Conservation (phyloP, 306 rosid genomes). For the Trifolium pratense region DNA sequence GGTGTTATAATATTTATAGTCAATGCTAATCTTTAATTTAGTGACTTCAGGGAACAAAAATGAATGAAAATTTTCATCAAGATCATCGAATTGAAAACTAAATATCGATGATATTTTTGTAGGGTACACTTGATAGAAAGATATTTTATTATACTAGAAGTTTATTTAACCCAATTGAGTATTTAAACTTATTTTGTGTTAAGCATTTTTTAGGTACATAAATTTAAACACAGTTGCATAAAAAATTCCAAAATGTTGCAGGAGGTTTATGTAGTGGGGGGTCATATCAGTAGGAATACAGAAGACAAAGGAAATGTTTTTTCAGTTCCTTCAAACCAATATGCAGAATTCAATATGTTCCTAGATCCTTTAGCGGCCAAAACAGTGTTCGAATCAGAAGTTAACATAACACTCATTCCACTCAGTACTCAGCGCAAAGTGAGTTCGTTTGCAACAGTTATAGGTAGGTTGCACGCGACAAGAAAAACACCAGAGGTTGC, state of each 20-base stretch:
- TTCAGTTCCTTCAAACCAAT: slow-evolving; percentile 65
- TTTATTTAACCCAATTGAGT: neutral
- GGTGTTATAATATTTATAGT: too few relatives aligned
- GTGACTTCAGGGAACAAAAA: neutral
- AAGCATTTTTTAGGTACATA: neutral
- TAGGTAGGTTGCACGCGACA: slow-evolving; percentile 36
- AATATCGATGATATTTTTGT: neutral
- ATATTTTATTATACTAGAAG: too few relatives aligned
- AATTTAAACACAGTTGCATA: neutral
- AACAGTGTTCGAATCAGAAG: slow-evolving; percentile 64
- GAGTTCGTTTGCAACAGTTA: slow-evolving; percentile 54
- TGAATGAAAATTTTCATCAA: neutral
- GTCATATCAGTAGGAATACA: slow-evolving; percentile 57
- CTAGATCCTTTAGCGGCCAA: slow-evolving; percentile 89
- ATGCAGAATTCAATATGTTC: slow-evolving; percentile 87
- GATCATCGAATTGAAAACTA: neutral
- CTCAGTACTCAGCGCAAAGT: slow-evolving; percentile 60
- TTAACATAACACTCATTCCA: slow-evolving; percentile 75
- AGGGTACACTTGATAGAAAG: neutral
- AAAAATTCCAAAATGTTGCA: slow-evolving; percentile 42
- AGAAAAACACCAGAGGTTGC: slow-evolving; percentile 64
- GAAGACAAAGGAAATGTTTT: slow-evolving; percentile 76
- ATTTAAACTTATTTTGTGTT: neutral
- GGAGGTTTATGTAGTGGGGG: slow-evolving; percentile 91
- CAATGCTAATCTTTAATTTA: too few relatives aligned